Base-by-base conservation (phyloP, 805 yeast species). In the Yarrowia sp. region DNA sequence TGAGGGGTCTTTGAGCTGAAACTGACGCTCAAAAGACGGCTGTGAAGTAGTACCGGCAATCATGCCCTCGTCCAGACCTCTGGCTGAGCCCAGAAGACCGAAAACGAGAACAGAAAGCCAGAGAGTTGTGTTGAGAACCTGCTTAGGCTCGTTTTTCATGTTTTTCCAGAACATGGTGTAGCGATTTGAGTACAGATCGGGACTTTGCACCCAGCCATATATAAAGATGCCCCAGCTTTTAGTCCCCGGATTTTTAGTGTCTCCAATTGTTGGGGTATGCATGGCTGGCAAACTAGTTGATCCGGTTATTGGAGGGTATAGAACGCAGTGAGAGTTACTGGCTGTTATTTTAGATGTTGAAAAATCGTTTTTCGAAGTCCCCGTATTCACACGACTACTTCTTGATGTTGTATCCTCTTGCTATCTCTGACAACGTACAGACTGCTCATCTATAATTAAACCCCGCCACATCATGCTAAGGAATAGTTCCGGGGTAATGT, bases 61-160 rank as follows among this genome's bases (percentile, higher is more conserved):
- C 63, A 71, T 72, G 35, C 86, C 86, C 70, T 83, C 86, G 68
- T 83, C 86, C 42, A 75, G 77, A 13, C 86, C 87, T 70, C 87
- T 72, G 8, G 84, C 83, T 22, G 80, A 75, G 8, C 87, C 87
- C 39, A 82, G 69, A n/a, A 82, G 69, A 49, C 86, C 87, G 70
- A 82, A 83, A 1, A 80, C 74, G 27, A 78, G 70, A 9, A 81
- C 78, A 0, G 81, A 73, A 35, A 77, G 65, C 69, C 72, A 81
- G 31, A 83, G 73, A 5, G 78, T 76, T 67, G 72, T 65, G 72
- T 82, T 82, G 22, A 64, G 55, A 27, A 61, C 39, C 49, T 49
- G 62, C 4, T 25, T 39, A 14, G 56, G 56, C 9, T 49, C 56
- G 22, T 49, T 49, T 49, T 49, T 49, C 35, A 59, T 46, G 36